Conservation (phyloP, 257 asterid species). For the Osmanthus fragrans region DNA sequence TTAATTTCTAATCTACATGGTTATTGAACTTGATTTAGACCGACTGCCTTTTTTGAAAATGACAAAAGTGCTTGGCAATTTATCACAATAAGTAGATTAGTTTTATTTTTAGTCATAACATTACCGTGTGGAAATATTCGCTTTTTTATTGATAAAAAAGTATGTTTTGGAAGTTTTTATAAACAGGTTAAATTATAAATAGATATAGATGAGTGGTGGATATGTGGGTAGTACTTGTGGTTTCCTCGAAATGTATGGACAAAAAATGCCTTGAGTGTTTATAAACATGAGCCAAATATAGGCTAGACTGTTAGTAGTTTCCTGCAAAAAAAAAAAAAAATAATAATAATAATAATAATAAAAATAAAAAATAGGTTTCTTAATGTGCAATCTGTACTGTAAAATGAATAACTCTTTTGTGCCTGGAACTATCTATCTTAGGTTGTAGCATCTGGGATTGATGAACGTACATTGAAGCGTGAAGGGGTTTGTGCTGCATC, state of each 20-base stretch:
- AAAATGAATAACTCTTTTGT: constrained; percentile 4
- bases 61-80: background rate
- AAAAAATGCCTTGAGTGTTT: too few species aligned
- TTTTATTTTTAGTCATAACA: background rate
- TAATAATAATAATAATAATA: background rate
- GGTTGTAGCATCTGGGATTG: constrained; percentile 99
- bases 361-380: background rate
- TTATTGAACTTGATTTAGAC: background rate
- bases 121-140: background rate
- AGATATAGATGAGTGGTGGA: too few species aligned
- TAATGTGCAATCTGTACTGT: constrained; percentile 13
- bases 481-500: constrained; percentile 99
- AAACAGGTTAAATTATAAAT: too few species aligned
- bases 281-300: too few species aligned
- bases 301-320: background rate
- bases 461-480: constrained; percentile 93
- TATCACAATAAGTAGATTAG: background rate
- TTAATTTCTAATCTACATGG: background rate
- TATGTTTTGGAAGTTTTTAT: too few species aligned
- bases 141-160: constrained; percentile 3
- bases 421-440: constrained; percentile 25
- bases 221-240: too few species aligned
- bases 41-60: too few species aligned
- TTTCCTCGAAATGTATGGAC: too few species aligned
- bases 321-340: background rate